phyloP scores from a whole-genome alignment of 2,329 filamentous ascomycete species.

The Diplodia seriata region DNA sequence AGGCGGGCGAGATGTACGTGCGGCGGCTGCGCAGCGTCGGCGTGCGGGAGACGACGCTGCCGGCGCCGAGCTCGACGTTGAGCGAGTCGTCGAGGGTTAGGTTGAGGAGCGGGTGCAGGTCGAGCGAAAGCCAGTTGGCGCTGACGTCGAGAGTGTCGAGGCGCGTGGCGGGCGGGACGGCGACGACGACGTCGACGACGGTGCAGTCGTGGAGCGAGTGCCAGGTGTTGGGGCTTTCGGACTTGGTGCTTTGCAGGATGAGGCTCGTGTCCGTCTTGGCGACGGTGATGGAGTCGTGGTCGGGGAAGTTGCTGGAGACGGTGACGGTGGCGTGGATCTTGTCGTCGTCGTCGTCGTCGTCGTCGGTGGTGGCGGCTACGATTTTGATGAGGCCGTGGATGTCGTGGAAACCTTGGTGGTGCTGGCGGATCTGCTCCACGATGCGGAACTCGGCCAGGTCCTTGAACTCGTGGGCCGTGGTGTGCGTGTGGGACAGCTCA shows the following conservation, averaged over 20 bases:
- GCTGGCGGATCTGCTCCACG: slow-evolving; percentile 4
- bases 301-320: slow-evolving; percentile 8
- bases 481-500: not conserved
- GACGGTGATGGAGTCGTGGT: slow-evolving; percentile 7
- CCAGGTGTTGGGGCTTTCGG: not conserved
- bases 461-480: not conserved
- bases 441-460: not conserved
- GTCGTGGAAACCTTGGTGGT: slow-evolving; percentile 1
- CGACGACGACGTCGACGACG: slow-evolving; percentile 11
- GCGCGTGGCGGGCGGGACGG: not conserved
- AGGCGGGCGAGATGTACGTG: slow-evolving; percentile 6
- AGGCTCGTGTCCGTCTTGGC: slow-evolving; percentile 9
- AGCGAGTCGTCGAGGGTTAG: not conserved
- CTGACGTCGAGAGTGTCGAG: slow-evolving; percentile 3
- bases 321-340: slow-evolving; percentile 14
- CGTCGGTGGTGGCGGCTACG: not conserved
- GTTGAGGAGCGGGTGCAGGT: slow-evolving; percentile 15
- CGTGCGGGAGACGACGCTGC: not conserved
- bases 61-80: not conserved
- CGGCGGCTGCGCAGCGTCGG: not conserved
- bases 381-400: slow-evolving; percentile 16
- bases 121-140: slow-evolving; percentile 12
- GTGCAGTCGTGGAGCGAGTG: slow-evolving; percentile 13
- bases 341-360: not conserved
- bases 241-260: not conserved